Evolutionary conservation across 2,329 filamentous ascomycete genomes (phyloP).

Genomic region (Sporothrix brunneoviolacea): DNA sequence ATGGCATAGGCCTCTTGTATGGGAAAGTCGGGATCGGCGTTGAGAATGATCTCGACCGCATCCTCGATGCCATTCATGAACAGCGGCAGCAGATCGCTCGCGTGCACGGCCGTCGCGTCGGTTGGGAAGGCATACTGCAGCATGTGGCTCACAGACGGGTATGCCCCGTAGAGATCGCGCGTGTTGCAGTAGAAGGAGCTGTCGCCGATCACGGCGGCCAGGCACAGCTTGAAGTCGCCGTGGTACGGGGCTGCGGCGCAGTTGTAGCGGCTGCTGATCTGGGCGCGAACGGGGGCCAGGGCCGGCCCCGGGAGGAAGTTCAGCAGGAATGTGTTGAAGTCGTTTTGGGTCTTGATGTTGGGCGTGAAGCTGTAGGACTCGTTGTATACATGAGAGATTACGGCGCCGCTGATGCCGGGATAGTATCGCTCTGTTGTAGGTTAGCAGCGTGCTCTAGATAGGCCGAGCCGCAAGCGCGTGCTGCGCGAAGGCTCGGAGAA

Average conservation of each 20-base stretch:
- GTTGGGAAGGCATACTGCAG: neutral
- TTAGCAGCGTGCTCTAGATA: too few relatives aligned
- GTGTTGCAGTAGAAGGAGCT: neutral
- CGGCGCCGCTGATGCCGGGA: neutral
- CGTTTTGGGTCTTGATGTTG: neutral
- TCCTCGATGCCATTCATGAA: neutral
- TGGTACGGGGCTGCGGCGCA: neutral
- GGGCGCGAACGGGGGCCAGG: neutral
- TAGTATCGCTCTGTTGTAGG: neutral
- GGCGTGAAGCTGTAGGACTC: neutral
- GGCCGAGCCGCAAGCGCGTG: neutral
- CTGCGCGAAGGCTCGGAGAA: neutral
- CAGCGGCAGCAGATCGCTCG: neutral
- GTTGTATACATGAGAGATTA: neutral
- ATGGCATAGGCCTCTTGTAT: neutral
- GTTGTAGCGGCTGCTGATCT: neutral
- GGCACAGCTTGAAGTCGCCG: neutral
- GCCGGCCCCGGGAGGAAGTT: neutral
- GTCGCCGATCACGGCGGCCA: neutral
- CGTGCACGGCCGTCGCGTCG: neutral
- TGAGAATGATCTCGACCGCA: neutral
- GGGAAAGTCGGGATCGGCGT: neutral
- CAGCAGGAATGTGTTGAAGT: neutral
- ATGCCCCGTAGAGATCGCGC: neutral
- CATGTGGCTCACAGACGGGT: neutral